phyloP scores from a whole-genome alignment of 352 stramenopile species.

The Pythium guiyangense region DNA sequence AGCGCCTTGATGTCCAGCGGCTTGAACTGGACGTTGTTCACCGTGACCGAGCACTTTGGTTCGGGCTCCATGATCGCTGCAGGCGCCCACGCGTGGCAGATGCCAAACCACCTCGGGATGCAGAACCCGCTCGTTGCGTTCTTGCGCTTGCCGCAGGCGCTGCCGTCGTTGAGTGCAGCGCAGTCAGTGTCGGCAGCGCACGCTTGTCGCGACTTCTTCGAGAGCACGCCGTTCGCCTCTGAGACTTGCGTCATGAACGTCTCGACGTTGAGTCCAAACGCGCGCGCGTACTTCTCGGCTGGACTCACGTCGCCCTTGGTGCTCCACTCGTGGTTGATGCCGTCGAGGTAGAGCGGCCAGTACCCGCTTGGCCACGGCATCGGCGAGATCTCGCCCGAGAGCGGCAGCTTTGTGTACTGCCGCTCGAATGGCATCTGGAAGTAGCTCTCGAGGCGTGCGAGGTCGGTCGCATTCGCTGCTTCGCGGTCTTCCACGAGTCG shows the following conservation, averaged over 20 bases:
- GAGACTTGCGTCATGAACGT: slow-evolving; percentile 19
- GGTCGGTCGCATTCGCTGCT: too few species aligned
- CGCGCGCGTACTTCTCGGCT: too few species aligned
- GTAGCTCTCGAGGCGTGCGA: too few species aligned
- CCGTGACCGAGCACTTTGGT: slow-evolving; percentile 15
- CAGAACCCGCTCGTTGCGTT: slow-evolving; percentile 14
- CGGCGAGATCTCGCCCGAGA: too few species aligned
- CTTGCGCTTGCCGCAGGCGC: slow-evolving; percentile 12
- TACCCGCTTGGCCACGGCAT: slow-evolving; percentile 49
- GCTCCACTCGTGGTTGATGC: slow-evolving; percentile 22
- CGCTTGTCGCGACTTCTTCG: slow-evolving; percentile 1
- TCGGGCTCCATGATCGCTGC: slow-evolving; percentile 45
- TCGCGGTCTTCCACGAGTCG: too few species aligned
- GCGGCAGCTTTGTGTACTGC: too few species aligned
- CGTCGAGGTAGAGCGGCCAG: slow-evolving; percentile 54
- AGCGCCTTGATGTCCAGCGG: slow-evolving; percentile 33
- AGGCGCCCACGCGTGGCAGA: slow-evolving; percentile 57
- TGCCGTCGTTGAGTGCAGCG: slow-evolving; percentile 7
- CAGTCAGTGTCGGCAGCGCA: slow-evolving; percentile 14
- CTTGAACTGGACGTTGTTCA: slow-evolving; percentile 47
- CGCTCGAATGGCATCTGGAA: too few species aligned
- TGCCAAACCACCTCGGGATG: slow-evolving; percentile 55
- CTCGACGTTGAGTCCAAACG: slow-evolving; percentile 22
- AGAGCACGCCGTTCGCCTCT: slow-evolving; percentile 13
- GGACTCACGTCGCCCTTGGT: slow-evolving; percentile 2